Conservation (phyloP, 139 green algal genomes). For the Chloropicon primus region DNA sequence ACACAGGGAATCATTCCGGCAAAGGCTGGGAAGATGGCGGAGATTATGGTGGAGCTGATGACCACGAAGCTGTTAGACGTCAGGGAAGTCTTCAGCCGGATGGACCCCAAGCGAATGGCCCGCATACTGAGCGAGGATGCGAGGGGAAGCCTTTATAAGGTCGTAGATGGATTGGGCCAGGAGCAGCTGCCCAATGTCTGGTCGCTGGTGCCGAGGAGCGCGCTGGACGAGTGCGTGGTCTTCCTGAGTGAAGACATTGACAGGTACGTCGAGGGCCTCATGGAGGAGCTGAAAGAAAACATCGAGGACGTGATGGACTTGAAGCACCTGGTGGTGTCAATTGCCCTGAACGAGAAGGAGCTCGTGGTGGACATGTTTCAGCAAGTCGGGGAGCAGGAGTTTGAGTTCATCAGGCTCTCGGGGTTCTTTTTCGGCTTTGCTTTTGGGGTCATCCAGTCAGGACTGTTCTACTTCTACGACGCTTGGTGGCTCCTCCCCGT, state of each 20-base stretch:
- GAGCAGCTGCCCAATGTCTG: neutral
- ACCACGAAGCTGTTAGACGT: conserved; percentile 21
- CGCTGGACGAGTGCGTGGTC: neutral
- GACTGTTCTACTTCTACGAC: conserved; percentile 25
- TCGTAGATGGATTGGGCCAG: neutral
- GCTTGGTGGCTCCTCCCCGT: conserved; percentile 25
- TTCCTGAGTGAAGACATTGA: neutral
- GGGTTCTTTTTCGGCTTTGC: conserved; percentile 30
- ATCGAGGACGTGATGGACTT: conserved; percentile 17
- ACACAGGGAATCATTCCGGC: conserved; percentile 28
- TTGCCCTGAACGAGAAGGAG: neutral
- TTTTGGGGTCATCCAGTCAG: conserved; percentile 26
- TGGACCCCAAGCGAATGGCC: conserved; percentile 12
- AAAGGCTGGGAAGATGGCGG: conserved; percentile 25
- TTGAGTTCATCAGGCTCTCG: conserved; percentile 22
- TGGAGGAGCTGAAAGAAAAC: conserved; percentile 9
- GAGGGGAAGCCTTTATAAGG: neutral
- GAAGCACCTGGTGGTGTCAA: conserved; percentile 8
- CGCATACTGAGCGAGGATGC: neutral
- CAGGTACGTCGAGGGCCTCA: conserved; percentile 1
- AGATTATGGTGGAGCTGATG: conserved; percentile 18
- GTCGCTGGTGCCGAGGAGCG: neutral
- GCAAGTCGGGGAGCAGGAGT: conserved; percentile 23
- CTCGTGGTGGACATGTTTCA: conserved; percentile 16
- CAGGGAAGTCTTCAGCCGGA: conserved; percentile 20